Percentiles rank a stretch among this genome's conserved stretches.
These are phyloP conservation scores for Phoma herbarum DNA, from an alignment of 2,329 filamentous ascomycete species.

Conservation along the genomic window DNA sequence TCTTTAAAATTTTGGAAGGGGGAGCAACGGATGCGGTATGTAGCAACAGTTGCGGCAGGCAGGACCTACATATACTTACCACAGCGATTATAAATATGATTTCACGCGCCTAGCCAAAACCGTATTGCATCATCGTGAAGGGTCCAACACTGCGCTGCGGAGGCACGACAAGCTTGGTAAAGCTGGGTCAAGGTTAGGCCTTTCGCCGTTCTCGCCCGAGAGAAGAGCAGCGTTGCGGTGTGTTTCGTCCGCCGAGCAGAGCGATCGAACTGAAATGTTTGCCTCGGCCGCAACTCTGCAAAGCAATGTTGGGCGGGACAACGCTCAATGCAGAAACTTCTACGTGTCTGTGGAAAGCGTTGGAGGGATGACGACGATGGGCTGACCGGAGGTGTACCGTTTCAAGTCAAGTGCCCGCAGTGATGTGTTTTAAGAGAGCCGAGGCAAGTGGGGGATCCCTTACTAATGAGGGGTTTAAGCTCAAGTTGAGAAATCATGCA, in stretches of 20 bases:
- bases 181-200: background rate
- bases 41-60: background rate
- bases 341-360: constrained; percentile 21
- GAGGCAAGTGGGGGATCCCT: constrained; percentile 38
- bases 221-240: constrained; percentile 11
- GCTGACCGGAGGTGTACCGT: constrained; percentile 24
- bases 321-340: constrained; percentile 24
- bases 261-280: background rate
- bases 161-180: constrained; percentile 10
- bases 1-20: background rate
- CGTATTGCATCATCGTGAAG: constrained; percentile 21
- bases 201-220: constrained; percentile 20
- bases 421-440: constrained; percentile 23
- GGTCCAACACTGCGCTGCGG: constrained; percentile 4
- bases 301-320: constrained; percentile 10
- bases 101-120: constrained; percentile 8
- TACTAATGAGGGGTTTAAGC: constrained; percentile 21
- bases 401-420: constrained; percentile 29
- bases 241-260: constrained; percentile 16
- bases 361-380: constrained; percentile 30
- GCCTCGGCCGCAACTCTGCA: constrained; percentile 11
- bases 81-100: constrained; percentile 14
- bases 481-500: background rate
- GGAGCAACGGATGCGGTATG: constrained; percentile 1
- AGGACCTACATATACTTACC: constrained; percentile 16